Base-by-base conservation (phyloP, 306 rosid species). In the Cucumis hystrix region DNA sequence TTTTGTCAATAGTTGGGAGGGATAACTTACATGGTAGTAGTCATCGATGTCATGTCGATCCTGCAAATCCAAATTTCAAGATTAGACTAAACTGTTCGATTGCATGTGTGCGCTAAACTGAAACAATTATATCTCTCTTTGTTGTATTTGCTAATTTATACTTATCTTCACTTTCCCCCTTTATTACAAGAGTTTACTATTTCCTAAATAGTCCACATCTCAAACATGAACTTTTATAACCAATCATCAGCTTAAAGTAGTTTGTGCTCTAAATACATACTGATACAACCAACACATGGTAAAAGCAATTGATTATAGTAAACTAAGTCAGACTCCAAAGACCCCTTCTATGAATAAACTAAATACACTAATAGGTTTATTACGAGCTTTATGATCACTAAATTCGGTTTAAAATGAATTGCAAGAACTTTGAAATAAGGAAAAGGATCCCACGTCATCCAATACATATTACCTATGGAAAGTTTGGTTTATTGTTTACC, bases 31-130 rank as follows among this genome's bases (percentile, higher is more conserved):
- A 4, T 72, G 76, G 60, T 51, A 17, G 71, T 64, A 72, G 61
- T 72, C 76, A 72, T 72, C 76, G 3, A 23, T 6, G 76, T 72
- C 23, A 16, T 51, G 60, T 8, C 76, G 76, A 72, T 51, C 76
- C 76, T 72, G 76, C 61, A 72, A 51, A 51, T 20, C 10, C 51
- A 51, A 23, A 28, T 51, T n/a, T 49, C 2, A 51, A 28, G 76
- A 47, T 72, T 51, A 72, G 56, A 72, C 14, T 64, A 17, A 8
- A 35, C 35, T 17, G 6, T 17, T 35, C 25, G 64, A 21, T 10
- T 59, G 64, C 37, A 59, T 11, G 17, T 25, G 18, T 5, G 39
- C 39, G 66, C 66, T 35, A 60, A 12, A 25, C 66, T 10, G 39
- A 60, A 60, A 60, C 66, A 21, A 15, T 33, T 0, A 33, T 2